Evolutionary conservation across 169 alveolate genomes (phyloP).

Genomic region (Plasmodium gaboni): DNA sequence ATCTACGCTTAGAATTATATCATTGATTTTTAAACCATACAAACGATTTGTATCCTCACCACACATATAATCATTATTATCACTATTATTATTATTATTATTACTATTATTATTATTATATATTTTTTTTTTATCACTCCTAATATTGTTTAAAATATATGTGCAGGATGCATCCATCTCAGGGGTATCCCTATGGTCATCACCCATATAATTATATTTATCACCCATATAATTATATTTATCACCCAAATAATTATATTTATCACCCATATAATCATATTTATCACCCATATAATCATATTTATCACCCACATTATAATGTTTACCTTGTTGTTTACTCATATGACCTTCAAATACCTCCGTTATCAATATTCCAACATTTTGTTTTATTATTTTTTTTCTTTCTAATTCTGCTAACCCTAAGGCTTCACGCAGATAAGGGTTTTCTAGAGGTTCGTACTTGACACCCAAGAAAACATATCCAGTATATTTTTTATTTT

Average conservation of each 20-base stretch:
- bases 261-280: not conserved
- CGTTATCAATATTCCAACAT: slow-evolving; percentile 30
- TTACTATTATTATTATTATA: not conserved
- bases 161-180: slow-evolving; percentile 72
- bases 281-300: too few species aligned
- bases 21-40: slow-evolving; percentile 73
- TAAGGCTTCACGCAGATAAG: slow-evolving; percentile 77
- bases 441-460: slow-evolving; percentile 85
- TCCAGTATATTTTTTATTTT: slow-evolving; percentile 81
- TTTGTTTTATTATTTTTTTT: slow-evolving; percentile 75
- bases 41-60: slow-evolving; percentile 2
- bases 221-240: not conserved
- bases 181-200: too few species aligned
- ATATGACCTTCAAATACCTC: slow-evolving; percentile 43
- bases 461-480: slow-evolving; percentile 86
- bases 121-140: slow-evolving; percentile 43
- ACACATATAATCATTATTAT: not conserved
- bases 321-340: not conserved
- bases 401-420: slow-evolving; percentile 76
- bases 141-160: slow-evolving; percentile 77
- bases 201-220: too few species aligned
- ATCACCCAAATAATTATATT: not conserved
- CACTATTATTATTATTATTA: not conserved
- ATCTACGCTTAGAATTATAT: slow-evolving; percentile 85
- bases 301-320: too few species aligned